Evolutionary conservation across 495 filamentous ascomycete species (phyloP).

Genomic region (Penicillium cinerascens): DNA sequence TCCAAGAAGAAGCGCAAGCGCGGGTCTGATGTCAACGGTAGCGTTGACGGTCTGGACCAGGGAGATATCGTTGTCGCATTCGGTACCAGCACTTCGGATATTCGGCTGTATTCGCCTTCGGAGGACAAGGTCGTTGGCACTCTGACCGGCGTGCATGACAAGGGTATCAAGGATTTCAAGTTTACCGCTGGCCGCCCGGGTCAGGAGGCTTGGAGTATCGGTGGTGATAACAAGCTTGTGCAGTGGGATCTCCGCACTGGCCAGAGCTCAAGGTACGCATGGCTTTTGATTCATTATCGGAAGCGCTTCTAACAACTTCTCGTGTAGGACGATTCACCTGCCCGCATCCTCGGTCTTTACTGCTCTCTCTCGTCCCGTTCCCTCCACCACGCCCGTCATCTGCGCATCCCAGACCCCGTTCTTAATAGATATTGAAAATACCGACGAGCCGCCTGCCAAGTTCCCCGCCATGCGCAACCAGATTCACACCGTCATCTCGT

Average conservation of each 20-base stretch:
- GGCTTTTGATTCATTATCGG: too few relatives aligned
- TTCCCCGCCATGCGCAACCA: conserved; percentile 54
- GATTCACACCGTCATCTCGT: conserved; percentile 48
- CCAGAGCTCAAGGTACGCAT: conserved; percentile 43
- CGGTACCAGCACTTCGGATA: conserved; percentile 51
- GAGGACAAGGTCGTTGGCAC: conserved; percentile 50
- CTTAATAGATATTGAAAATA: conserved; percentile 46
- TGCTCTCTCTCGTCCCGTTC: conserved; percentile 39
- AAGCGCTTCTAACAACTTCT: neutral
- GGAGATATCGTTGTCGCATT: conserved; percentile 51
- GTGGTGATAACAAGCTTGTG: conserved; percentile 56
- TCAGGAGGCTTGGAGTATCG: conserved; percentile 56
- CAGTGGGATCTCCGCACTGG: conserved; percentile 56
- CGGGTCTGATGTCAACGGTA: conserved; percentile 44
- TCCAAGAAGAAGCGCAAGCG: conserved; percentile 60
- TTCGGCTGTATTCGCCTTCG: conserved; percentile 51
- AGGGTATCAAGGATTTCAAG: conserved; percentile 55
- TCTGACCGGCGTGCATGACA: conserved; percentile 50
- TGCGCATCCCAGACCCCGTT: conserved; percentile 56
- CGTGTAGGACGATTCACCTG: conserved; percentile 44
- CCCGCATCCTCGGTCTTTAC: conserved; percentile 41
- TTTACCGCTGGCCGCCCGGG: conserved; percentile 44
- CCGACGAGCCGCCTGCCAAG: conserved; percentile 30
- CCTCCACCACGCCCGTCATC: conserved; percentile 45
- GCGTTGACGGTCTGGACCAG: conserved; percentile 31